Evolutionary conservation across 73 alveolate genomes (phyloP).

Genomic region (Durusdinium trenchii): DNA sequence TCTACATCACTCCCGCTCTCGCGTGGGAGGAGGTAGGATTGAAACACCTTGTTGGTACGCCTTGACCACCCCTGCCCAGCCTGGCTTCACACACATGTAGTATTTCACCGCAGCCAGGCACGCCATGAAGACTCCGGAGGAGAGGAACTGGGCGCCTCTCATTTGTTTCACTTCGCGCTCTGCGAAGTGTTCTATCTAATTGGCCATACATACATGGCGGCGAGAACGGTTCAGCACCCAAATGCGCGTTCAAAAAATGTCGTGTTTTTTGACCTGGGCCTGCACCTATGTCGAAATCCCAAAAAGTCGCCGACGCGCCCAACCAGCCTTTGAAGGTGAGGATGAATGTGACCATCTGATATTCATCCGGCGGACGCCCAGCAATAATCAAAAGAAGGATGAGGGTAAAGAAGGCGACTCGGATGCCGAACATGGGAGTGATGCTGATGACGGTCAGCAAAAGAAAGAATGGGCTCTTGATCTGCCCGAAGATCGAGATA

Average conservation of each 20-base stretch:
- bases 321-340: conserved; percentile 43
- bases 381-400: conserved; percentile 19
- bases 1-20: too few species aligned
- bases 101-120: conserved; percentile 82
- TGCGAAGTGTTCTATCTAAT: too few species aligned
- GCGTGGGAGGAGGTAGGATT: too few species aligned
- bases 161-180: too few species aligned
- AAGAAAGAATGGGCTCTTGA: conserved; percentile 44
- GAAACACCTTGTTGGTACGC: too few species aligned
- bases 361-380: conserved; percentile 80
- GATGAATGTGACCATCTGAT: conserved; percentile 63
- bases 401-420: conserved; percentile 47
- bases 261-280: too few species aligned
- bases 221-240: too few species aligned
- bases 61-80: too few species aligned
- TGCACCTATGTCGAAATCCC: too few species aligned
- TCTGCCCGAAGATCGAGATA: conserved; percentile 70
- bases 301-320: too few species aligned
- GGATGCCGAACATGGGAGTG: conserved; percentile 82
- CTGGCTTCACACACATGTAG: conserved; percentile 88
- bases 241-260: too few species aligned
- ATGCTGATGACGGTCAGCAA: conserved; percentile 22
- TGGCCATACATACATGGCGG: too few species aligned
- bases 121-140: conserved; percentile 89
- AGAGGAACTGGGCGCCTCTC: conserved; percentile 72